Evolutionary conservation across 2,329 filamentous ascomycete genomes (phyloP), one percentile per base, ranked within the genome.

Genomic region (Penicillium sp.): DNA sequence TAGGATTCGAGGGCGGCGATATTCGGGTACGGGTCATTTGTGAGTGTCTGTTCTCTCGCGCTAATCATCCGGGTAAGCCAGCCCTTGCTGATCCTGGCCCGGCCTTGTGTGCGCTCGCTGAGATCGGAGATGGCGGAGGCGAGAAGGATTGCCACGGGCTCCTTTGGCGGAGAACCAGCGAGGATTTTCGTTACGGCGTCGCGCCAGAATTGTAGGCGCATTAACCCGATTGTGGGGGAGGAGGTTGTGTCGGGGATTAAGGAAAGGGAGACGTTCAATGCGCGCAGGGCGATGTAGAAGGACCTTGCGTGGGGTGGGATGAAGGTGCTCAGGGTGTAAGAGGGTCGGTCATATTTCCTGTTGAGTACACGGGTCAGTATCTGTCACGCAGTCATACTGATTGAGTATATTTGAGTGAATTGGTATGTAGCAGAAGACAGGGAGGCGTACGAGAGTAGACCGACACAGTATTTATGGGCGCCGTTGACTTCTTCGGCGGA

Each of bases 141-240:
- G 1, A 99, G 80, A 5, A 97, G 79, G 27, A 96, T 82, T 52
- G 92, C 92, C 38, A 96, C 89, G 20, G 94, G 94, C 69, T 99
- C 92, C 65, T 91, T 90, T 1, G 92, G 91, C 1, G 94, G 92
- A 0, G 79, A 77, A 28, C 88, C 88, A 1, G 87, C 80, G 54
- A 96, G 87, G 1, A 89, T 88, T 55, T 87, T 86, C 48, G 87
- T 82, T 46, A 99, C 77, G 4, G 89, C 85, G 63, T 97, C 92
- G 44, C 89, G 84, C 89, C 94, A 97, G 77, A 97, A 97, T 70
- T 96, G 90, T 73, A 96, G 87, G 58, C 94, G 90, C 80, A 97
- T 85, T 46, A 86, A 80, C 44, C 90, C 92, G 54, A 97, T 89
- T 4, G 87, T 87, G n/a, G 89, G 84, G 54, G 88, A 94, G 42